phyloP scores from a whole-genome alignment of 306 rosid species.

The Cucumis cinereus region DNA sequence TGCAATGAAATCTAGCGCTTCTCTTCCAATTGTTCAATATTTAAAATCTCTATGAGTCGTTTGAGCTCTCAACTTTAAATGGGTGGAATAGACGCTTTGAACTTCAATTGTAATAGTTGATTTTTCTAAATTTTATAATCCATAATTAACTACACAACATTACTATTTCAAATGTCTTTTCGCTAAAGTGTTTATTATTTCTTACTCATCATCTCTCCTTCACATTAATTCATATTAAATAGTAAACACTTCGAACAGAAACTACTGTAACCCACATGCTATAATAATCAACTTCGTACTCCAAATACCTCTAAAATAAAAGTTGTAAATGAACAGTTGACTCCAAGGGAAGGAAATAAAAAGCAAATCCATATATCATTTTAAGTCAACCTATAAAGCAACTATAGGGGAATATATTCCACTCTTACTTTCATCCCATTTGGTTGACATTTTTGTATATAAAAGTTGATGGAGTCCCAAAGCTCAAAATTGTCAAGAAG shows the following conservation, averaged over 20 bases:
- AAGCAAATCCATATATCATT: not conserved
- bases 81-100: no score
- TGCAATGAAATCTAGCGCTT: not conserved
- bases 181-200: no score
- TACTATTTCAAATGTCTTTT: no score
- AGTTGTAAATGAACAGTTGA: not conserved
- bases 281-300: no score
- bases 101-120: no score
- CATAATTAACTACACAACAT: no score
- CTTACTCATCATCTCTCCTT: no score
- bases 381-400: not conserved
- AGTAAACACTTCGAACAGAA: no score
- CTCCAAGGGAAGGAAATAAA: not conserved
- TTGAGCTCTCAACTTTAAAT: no score
- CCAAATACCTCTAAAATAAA: not conserved
- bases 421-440: not conserved
- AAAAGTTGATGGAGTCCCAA: not conserved
- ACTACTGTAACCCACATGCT: no score
- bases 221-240: no score
- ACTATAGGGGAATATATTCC: not conserved
- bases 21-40: not conserved
- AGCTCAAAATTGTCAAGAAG: not conserved
- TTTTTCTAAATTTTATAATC: no score
- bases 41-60: not conserved
- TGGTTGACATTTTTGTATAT: not conserved